Percentiles rank a stretch among this genome's conserved stretches.
These are phyloP conservation scores for Exobasidium cylindrosporum DNA, from an alignment of 1,284 basidiomycete genomes.

Conservation along the genomic window DNA sequence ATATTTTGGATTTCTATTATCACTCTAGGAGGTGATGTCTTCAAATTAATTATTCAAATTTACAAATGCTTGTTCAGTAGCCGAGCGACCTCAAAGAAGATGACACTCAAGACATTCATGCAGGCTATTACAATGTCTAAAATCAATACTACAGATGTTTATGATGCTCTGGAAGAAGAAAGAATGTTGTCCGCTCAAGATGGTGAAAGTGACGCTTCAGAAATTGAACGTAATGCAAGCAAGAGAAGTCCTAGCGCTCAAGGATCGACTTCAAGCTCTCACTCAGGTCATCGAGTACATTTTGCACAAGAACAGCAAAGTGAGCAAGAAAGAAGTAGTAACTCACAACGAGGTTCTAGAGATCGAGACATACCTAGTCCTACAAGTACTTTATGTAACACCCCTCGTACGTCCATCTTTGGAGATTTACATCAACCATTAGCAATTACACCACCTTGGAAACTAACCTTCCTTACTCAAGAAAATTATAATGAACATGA, in stretches of 20 bases:
- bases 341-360: neutral
- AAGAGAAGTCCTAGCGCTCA: neutral
- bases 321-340: neutral
- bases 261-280: constrained; percentile 3
- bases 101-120: constrained; percentile 12
- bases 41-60: constrained; percentile 20
- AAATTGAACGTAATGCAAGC: neutral
- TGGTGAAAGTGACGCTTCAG: neutral
- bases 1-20: constrained; percentile 39
- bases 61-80: constrained; percentile 10
- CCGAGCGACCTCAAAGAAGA: neutral
- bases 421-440: constrained; percentile 12
- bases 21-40: constrained; percentile 34
- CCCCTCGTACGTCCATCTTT: constrained; percentile 27
- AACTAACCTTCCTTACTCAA: neutral
- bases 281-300: constrained; percentile 25
- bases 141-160: constrained; percentile 10
- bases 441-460: neutral
- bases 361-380: constrained; percentile 19
- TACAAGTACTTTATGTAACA: constrained; percentile 33
- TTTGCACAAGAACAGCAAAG: constrained; percentile 20
- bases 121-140: neutral
- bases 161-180: constrained; percentile 12
- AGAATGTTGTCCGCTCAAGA: constrained; percentile 1
- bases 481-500: neutral